Percentiles rank a stretch among this genome's conserved stretches.
phyloP scores from a whole-genome alignment of 495 filamentous ascomycete species.

The Xylaria intraflava region DNA sequence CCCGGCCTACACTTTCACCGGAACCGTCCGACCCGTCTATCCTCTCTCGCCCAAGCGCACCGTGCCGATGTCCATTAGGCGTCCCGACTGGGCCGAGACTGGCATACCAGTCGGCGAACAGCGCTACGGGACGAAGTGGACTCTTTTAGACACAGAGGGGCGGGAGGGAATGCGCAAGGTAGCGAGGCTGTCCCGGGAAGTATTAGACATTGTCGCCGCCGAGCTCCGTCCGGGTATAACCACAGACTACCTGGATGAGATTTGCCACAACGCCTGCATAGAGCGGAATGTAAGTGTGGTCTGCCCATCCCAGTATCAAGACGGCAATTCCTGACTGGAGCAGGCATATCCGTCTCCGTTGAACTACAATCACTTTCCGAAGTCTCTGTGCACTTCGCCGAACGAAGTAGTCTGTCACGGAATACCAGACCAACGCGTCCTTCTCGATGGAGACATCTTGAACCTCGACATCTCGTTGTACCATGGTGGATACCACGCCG shows the following conservation, averaged over 20 bases:
- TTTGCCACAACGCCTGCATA: conserved; percentile 92
- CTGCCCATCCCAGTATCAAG: background rate
- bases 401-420: conserved; percentile 98
- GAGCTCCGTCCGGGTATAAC: conserved; percentile 81
- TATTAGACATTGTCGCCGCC: conserved; percentile 82
- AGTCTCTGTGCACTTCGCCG: conserved; percentile 90
- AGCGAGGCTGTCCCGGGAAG: conserved; percentile 80
- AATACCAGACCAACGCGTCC: conserved; percentile 72
- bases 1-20: conserved; percentile 76
- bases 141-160: conserved; percentile 66
- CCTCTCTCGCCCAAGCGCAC: conserved; percentile 68
- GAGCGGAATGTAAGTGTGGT: conserved; percentile 69
- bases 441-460: conserved; percentile 80
- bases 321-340: background rate
- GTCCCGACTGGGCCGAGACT: conserved; percentile 77
- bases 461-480: conserved; percentile 87
- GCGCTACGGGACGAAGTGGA: conserved; percentile 76
- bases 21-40: conserved; percentile 77
- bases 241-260: conserved; percentile 91
- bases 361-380: conserved; percentile 95
- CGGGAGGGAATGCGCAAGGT: conserved; percentile 91
- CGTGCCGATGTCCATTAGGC: conserved; percentile 72
- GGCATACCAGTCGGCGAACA: conserved; percentile 70
- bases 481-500: conserved; percentile 81
- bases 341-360: conserved; percentile 94